Conservation (phyloP, 495 filamentous ascomycete genomes). For the Gamarada debralockiae region DNA sequence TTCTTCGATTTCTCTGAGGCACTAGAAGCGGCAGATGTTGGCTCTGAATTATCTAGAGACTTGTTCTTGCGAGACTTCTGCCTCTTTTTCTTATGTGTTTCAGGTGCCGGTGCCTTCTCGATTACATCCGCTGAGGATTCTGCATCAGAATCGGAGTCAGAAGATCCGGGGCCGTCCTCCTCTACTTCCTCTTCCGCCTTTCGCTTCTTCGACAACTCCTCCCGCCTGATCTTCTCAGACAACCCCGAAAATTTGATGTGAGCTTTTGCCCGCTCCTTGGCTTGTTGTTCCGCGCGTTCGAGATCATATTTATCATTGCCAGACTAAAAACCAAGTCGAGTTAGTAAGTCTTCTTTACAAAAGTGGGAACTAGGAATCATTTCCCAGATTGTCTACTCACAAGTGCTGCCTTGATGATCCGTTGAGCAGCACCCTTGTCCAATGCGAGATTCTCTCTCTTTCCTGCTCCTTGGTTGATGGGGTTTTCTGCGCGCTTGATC, state of each 20-base stretch:
- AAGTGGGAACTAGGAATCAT: not conserved
- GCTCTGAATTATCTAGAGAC: not conserved
- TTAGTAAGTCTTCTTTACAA: not conserved
- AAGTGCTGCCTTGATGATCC: slow-evolving; percentile 78
- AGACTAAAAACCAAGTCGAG: slow-evolving; percentile 35
- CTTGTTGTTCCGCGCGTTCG: slow-evolving; percentile 48
- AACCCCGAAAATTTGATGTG: slow-evolving; percentile 43
- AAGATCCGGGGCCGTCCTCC: slow-evolving; percentile 23
- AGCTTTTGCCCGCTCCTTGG: slow-evolving; percentile 47
- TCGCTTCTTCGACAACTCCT: slow-evolving; percentile 24
- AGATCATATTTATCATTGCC: slow-evolving; percentile 61
- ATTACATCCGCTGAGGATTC: slow-evolving; percentile 13
- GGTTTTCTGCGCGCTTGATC: slow-evolving; percentile 61
- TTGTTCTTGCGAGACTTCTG: not conserved
- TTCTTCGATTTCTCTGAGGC: slow-evolving; percentile 1
- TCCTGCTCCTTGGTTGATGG: slow-evolving; percentile 32
- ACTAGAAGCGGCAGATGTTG: slow-evolving; percentile 4
- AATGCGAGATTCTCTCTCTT: slow-evolving; percentile 53
- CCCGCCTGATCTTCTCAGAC: slow-evolving; percentile 11
- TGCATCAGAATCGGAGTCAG: slow-evolving; percentile 23
- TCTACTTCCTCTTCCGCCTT: slow-evolving; percentile 29
- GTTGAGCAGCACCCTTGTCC: slow-evolving; percentile 73
- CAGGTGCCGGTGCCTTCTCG: slow-evolving; percentile 1
- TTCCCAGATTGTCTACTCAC: slow-evolving; percentile 37
- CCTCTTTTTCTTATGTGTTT: slow-evolving; percentile 13